Percentiles rank a stretch among this genome's conserved stretches.
phyloP scores from a whole-genome alignment of 768 basidiomycete species.

The Rhodosporidiobolus odoratus region DNA sequence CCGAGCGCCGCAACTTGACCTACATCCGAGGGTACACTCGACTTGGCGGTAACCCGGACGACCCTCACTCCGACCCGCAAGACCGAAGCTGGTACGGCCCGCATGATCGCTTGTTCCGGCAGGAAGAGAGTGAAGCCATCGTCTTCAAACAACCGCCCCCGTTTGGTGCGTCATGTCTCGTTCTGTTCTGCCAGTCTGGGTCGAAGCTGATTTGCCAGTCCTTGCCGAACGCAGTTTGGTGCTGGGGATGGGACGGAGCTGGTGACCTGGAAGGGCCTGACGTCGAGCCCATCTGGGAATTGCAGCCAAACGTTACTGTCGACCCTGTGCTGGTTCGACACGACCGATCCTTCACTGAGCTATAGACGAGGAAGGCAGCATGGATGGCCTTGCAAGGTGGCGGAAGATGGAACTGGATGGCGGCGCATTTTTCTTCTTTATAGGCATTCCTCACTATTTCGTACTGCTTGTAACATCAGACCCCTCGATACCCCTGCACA shows the following conservation, averaged over 20 bases:
- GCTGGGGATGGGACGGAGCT: constrained; percentile 99
- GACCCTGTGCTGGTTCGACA: constrained; percentile 40
- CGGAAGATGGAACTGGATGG: background rate
- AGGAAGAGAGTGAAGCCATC: constrained; percentile 74
- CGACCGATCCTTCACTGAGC: constrained; percentile 36
- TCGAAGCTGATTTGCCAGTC: background rate
- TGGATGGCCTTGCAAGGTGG: background rate
- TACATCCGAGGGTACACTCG: constrained; percentile 89
- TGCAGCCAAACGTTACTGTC: constrained; percentile 35
- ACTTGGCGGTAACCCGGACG: constrained; percentile 93
- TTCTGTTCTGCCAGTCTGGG: background rate
- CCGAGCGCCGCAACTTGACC: constrained; percentile 80
- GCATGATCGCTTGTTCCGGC: constrained; percentile 85
- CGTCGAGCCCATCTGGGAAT: constrained; percentile 95
- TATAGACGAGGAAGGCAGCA: background rate
- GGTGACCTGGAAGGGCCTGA: constrained; percentile 97
- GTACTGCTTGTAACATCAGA: constrained; percentile 1
- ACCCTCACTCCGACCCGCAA: constrained; percentile 93
- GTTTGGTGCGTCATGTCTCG: constrained; percentile 60
- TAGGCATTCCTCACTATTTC: background rate
- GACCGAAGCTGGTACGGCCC: constrained; percentile 98
- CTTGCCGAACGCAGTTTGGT: constrained; percentile 91
- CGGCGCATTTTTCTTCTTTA: background rate
- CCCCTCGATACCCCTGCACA: background rate
- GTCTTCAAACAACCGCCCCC: constrained; percentile 75